These are phyloP conservation scores for Mucor indicus DNA, from an alignment of 371 early-diverging fungal species.

Conservation along the genomic window DNA sequence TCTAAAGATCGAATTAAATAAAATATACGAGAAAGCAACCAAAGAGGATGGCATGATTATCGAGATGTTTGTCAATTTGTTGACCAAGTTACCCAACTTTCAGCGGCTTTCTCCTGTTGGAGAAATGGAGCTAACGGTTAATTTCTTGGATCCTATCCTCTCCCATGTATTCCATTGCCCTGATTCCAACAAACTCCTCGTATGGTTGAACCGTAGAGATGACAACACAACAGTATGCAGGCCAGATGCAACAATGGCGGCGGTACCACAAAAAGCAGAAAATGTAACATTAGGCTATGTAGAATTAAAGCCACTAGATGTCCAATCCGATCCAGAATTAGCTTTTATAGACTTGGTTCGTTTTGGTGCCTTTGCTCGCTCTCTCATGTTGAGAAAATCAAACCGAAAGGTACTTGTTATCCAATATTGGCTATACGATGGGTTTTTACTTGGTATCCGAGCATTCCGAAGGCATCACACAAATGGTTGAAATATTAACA, in stretches of 20 bases:
- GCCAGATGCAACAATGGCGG: constrained; percentile 13
- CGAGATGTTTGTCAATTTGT: too few species aligned
- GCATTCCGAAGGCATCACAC: constrained; percentile 1
- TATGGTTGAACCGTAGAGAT: constrained; percentile 18
- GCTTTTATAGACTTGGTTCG: constrained; percentile 19
- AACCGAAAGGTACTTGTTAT: too few species aligned
- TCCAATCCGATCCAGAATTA: constrained; percentile 11
- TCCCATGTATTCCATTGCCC: constrained; percentile 11
- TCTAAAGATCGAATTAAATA: too few species aligned
- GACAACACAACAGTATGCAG: constrained; percentile 8
- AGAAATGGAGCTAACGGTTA: constrained; percentile 9
- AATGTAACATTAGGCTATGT: constrained; percentile 12
- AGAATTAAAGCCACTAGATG: constrained; percentile 11
- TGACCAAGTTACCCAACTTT: constrained; percentile 7
- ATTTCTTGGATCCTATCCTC: constrained; percentile 10
- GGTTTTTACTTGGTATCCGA: constrained; percentile 6
- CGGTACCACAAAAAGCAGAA: constrained; percentile 10
- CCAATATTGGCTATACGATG: constrained; percentile 5
- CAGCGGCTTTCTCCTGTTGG: constrained; percentile 11
- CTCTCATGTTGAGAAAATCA: constrained; percentile 10
- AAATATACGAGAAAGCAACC: too few species aligned
- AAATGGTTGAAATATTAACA: constrained; percentile 1
- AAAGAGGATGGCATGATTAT: too few species aligned
- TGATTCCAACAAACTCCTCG: constrained; percentile 10
- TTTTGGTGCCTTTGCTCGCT: constrained; percentile 13